These are phyloP conservation scores for Neoarthrinium moseri DNA, from an alignment of 2,329 filamentous ascomycete genomes.

Conservation along the genomic window DNA sequence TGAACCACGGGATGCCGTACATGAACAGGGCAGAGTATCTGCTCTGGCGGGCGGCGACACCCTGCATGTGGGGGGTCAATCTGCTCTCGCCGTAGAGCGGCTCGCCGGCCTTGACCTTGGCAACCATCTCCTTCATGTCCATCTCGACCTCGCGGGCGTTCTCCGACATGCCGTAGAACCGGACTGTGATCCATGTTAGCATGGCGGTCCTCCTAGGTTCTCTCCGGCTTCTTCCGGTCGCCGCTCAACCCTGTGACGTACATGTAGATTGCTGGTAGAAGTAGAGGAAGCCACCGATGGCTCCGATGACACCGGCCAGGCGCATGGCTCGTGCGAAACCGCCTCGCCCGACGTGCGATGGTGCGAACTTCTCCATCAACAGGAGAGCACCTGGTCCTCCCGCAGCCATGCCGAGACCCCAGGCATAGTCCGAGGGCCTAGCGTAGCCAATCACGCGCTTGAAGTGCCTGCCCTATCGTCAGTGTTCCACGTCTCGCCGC, in stretches of 20 bases:
- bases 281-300: slow-evolving; percentile 77
- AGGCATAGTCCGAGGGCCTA: slow-evolving; percentile 76
- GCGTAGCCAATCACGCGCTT: slow-evolving; percentile 87
- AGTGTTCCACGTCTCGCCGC: neutral
- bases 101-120: slow-evolving; percentile 89
- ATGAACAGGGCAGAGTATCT: slow-evolving; percentile 84
- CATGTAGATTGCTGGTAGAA: slow-evolving; percentile 81
- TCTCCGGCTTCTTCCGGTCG: neutral
- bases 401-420: slow-evolving; percentile 67
- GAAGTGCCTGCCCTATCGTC: slow-evolving; percentile 66
- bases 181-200: slow-evolving; percentile 53
- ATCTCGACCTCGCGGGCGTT: slow-evolving; percentile 89
- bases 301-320: slow-evolving; percentile 68
- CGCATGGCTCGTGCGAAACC: slow-evolving; percentile 84
- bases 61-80: slow-evolving; percentile 87
- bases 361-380: slow-evolving; percentile 79
- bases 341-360: slow-evolving; percentile 79
- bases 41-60: slow-evolving; percentile 88
- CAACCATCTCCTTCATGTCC: slow-evolving; percentile 98
- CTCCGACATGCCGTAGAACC: slow-evolving; percentile 94
- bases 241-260: slow-evolving; percentile 47
- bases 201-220: neutral
- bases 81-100: slow-evolving; percentile 80
- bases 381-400: slow-evolving; percentile 72
- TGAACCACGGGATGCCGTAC: slow-evolving; percentile 91